phyloP scores from a whole-genome alignment of 805 yeast species.

The Debaryomyces prosopidis region DNA sequence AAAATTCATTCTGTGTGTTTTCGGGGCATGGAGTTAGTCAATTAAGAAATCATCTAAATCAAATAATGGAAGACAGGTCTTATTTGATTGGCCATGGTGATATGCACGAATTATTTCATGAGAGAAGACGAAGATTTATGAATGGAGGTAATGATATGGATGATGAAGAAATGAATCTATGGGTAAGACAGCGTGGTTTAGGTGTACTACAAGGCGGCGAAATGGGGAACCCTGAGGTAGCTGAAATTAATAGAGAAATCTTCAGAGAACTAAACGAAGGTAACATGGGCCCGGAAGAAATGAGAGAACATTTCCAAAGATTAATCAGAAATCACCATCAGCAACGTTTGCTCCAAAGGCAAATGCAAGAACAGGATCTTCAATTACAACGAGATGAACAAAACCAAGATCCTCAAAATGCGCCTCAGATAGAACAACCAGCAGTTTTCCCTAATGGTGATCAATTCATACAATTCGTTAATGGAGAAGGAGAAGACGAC shows the following conservation, averaged over 20 bases:
- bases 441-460: conserved; percentile 38
- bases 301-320: conserved; percentile 34
- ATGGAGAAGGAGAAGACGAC: conserved; percentile 24
- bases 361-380: conserved; percentile 3
- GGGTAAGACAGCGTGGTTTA: conserved; percentile 32
- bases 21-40: conserved; percentile 85
- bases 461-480: conserved; percentile 19
- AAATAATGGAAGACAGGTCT: conserved; percentile 36
- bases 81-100: conserved; percentile 35
- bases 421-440: conserved; percentile 43
- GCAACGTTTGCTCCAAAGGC: conserved; percentile 15
- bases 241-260: conserved; percentile 30
- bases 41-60: conserved; percentile 67
- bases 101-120: conserved; percentile 28
- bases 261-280: conserved; percentile 31
- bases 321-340: conserved; percentile 29
- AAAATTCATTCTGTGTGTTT: conserved; percentile 85
- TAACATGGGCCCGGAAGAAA: conserved; percentile 29
- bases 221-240: conserved; percentile 19
- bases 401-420: conserved; percentile 18
- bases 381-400: conserved; percentile 5
- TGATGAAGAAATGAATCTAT: conserved; percentile 23
- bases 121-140: conserved; percentile 26
- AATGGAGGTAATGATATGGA: conserved; percentile 19
- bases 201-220: conserved; percentile 21